These are phyloP conservation scores for Pyrrhoderma lamaoense DNA, from an alignment of 1,284 basidiomycete species.

Conservation along the genomic window DNA sequence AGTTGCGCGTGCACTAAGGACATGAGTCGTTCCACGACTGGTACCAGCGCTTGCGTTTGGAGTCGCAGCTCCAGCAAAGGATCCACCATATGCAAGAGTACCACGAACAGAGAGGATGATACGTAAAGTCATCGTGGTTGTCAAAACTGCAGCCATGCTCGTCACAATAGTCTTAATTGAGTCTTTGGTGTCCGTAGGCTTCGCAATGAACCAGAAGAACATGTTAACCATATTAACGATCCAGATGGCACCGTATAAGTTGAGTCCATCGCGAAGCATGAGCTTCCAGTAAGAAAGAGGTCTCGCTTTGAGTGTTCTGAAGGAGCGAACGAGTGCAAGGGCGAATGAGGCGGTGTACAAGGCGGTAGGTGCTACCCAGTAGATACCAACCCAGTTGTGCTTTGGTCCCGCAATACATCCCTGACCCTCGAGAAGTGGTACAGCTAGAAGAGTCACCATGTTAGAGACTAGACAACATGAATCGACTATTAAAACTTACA, in stretches of 20 bases:
- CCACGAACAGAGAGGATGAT: slow-evolving; percentile 75
- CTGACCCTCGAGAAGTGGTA: slow-evolving; percentile 61
- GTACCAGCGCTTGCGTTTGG: slow-evolving; percentile 35
- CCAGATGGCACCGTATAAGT: slow-evolving; percentile 71
- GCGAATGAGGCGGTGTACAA: slow-evolving; percentile 60
- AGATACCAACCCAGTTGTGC: slow-evolving; percentile 71
- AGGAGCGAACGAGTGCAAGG: slow-evolving; percentile 57
- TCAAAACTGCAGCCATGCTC: slow-evolving; percentile 75
- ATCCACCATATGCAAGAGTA: slow-evolving; percentile 56
- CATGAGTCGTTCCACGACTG: slow-evolving; percentile 33
- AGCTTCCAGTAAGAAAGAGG: slow-evolving; percentile 65
- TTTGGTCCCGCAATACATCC: slow-evolving; percentile 79
- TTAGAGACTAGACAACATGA: neutral
- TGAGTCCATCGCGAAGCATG: slow-evolving; percentile 80
- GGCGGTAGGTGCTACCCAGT: slow-evolving; percentile 69
- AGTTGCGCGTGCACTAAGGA: slow-evolving; percentile 28
- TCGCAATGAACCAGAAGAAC: slow-evolving; percentile 75
- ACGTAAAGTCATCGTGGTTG: slow-evolving; percentile 76
- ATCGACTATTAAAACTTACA: slow-evolving; percentile 34
- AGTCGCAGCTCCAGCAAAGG: slow-evolving; percentile 44
- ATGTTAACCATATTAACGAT: slow-evolving; percentile 72
- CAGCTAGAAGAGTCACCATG: slow-evolving; percentile 35
- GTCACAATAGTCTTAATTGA: slow-evolving; percentile 75
- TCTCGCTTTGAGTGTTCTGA: slow-evolving; percentile 52
- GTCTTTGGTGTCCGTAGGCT: slow-evolving; percentile 45